phyloP scores from a whole-genome alignment of 208 protist genomes.

The Sergeia podlipaevii region DNA sequence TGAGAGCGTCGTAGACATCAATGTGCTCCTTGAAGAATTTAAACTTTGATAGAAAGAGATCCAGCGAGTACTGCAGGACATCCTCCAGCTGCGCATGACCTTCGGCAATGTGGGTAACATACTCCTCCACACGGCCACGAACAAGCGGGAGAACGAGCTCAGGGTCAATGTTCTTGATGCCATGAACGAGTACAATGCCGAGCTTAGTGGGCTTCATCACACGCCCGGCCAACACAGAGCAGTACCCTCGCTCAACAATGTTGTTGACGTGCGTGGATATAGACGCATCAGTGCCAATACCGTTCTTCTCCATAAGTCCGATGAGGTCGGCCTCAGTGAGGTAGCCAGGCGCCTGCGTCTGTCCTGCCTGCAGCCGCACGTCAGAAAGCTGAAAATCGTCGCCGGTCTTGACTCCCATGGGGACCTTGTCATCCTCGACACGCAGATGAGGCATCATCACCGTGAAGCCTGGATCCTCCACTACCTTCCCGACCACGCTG shows the following conservation, averaged over 20 bases:
- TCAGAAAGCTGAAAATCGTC: slow-evolving; percentile 78
- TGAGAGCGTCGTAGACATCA: slow-evolving; percentile 90
- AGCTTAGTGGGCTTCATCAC: slow-evolving; percentile 93
- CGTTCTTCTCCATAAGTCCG: slow-evolving; percentile 96
- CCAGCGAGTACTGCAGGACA: slow-evolving; percentile 78
- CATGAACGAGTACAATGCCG: slow-evolving; percentile 91
- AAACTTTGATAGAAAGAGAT: slow-evolving; percentile 90
- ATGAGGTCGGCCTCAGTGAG: slow-evolving; percentile 98
- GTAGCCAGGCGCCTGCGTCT: slow-evolving; percentile 93
- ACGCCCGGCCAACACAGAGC: slow-evolving; percentile 71
- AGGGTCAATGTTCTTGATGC: slow-evolving; percentile 92
- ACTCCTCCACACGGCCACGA: slow-evolving; percentile 90
- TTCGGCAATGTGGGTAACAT: slow-evolving; percentile 91
- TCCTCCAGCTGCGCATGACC: slow-evolving; percentile 75
- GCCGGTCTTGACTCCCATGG: slow-evolving; percentile 48
- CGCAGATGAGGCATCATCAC: slow-evolving; percentile 72
- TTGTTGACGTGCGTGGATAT: slow-evolving; percentile 98
- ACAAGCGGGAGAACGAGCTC: slow-evolving; percentile 93
- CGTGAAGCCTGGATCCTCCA: slow-evolving; percentile 85
- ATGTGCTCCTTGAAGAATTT: slow-evolving; percentile 92
- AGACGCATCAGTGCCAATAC: slow-evolving; percentile 99
- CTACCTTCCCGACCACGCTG: slow-evolving; percentile 58
- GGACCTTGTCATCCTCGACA: slow-evolving; percentile 77
- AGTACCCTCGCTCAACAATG: slow-evolving; percentile 93
- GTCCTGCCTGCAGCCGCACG: slow-evolving; percentile 69